phyloP scores from a whole-genome alignment of 371 early-diverging fungal species.

The Mortierella sp. region DNA sequence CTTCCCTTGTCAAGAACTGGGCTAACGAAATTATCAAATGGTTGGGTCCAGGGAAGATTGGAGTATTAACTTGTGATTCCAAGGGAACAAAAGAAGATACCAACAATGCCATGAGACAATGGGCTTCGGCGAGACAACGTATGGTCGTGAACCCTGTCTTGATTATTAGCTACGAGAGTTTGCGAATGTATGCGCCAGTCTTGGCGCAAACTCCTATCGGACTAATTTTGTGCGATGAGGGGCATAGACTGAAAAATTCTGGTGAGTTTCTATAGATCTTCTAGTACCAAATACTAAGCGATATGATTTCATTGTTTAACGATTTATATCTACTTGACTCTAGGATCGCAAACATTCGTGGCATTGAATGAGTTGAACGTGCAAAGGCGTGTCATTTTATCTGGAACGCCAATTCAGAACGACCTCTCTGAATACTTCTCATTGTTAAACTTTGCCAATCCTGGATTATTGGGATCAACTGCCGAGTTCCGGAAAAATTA shows the following conservation, averaged over 20 bases:
- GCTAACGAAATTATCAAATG: slow-evolving; percentile 93
- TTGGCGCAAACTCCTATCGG: slow-evolving; percentile 89
- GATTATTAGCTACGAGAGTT: slow-evolving; percentile 96
- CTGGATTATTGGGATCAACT: slow-evolving; percentile 94
- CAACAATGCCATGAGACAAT: slow-evolving; percentile 79
- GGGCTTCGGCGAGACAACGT: slow-evolving; percentile 87
- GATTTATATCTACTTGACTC: neutral
- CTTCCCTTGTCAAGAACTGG: slow-evolving; percentile 89
- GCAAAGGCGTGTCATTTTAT: slow-evolving; percentile 90
- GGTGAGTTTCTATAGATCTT: slow-evolving; percentile 37
- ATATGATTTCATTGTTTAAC: neutral
- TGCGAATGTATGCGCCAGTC: slow-evolving; percentile 84
- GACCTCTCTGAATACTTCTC: slow-evolving; percentile 96
- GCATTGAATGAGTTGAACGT: slow-evolving; percentile 88
- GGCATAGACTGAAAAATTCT: slow-evolving; percentile 96
- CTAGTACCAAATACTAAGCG: neutral
- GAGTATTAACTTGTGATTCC: slow-evolving; percentile 88
- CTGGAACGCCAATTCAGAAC: slow-evolving; percentile 99
- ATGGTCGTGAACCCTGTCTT: slow-evolving; percentile 87
- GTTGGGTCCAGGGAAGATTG: slow-evolving; percentile 87
- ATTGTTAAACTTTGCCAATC: slow-evolving; percentile 94
- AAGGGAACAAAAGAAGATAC: slow-evolving; percentile 92
- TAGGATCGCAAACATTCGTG: slow-evolving; percentile 87
- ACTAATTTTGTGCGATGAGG: slow-evolving; percentile 97
- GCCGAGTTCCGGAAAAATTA: slow-evolving; percentile 92